These are phyloP conservation scores for Fusarium udum DNA, from an alignment of 2,329 filamentous ascomycete species.

Conservation along the genomic window DNA sequence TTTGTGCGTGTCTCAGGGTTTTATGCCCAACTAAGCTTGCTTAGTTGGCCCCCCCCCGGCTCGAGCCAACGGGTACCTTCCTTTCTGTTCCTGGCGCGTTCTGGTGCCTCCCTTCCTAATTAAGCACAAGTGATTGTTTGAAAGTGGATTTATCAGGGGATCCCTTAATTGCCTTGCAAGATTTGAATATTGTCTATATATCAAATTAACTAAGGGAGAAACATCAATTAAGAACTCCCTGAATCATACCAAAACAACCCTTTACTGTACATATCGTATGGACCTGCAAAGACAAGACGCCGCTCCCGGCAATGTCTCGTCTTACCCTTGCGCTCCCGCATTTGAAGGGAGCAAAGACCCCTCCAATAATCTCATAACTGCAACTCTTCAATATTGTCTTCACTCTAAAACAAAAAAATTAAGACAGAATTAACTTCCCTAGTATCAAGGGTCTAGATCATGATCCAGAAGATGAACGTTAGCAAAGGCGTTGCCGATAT, in stretches of 20 bases:
- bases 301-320: slow-evolving; percentile 24
- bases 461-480: slow-evolving; percentile 7
- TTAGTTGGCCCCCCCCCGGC: too few species aligned
- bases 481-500: slow-evolving; percentile 14
- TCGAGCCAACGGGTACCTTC: too few species aligned
- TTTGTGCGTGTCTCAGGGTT: too few species aligned
- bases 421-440: not conserved
- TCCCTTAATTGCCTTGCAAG: not conserved
- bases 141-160: not conserved
- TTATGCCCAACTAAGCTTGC: too few species aligned
- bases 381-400: not conserved
- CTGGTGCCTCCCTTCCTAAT: not conserved
- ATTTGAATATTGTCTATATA: slow-evolving; percentile 5
- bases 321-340: slow-evolving; percentile 15
- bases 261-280: not conserved
- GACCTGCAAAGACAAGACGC: slow-evolving; percentile 1
- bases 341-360: slow-evolving; percentile 5
- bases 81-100: slow-evolving; percentile 3
- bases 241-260: not conserved
- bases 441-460: slow-evolving; percentile 7
- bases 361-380: slow-evolving; percentile 5
- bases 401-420: not conserved
- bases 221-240: not conserved
- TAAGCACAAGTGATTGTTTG: not conserved
- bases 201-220: not conserved